phyloP scores from a whole-genome alignment of 1,284 basidiomycete species.

The Cutaneotrichosporon sp. region DNA sequence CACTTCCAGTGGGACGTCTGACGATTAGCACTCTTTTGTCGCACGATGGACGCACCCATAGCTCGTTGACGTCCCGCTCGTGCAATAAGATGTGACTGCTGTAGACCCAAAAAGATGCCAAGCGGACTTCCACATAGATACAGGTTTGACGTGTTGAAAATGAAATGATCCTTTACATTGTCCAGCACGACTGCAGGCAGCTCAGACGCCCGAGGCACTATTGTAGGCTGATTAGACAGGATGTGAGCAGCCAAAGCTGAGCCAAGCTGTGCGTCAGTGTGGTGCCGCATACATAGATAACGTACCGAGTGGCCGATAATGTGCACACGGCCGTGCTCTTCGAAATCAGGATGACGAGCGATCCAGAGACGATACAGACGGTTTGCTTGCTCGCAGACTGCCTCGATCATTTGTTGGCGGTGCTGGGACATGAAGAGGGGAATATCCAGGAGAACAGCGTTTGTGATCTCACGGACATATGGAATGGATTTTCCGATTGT shows the following conservation, averaged over 20 bases:
- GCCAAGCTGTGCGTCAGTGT: constrained; percentile 45
- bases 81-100: constrained; percentile 54
- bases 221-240: constrained; percentile 54
- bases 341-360: constrained; percentile 53
- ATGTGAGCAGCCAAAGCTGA: constrained; percentile 54
- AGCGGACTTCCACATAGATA: constrained; percentile 55
- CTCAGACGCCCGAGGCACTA: constrained; percentile 47
- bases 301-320: constrained; percentile 48
- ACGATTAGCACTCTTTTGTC: no score
- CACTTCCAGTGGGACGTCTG: constrained; percentile 13
- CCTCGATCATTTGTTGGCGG: constrained; percentile 53
- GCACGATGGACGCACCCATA: constrained; percentile 30
- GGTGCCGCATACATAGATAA: background rate
- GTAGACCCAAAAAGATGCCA: constrained; percentile 54
- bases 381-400: constrained; percentile 49
- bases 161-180: constrained; percentile 42
- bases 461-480: constrained; percentile 52
- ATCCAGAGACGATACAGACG: constrained; percentile 54
- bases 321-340: constrained; percentile 49
- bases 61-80: constrained; percentile 52
- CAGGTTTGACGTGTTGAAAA: constrained; percentile 53
- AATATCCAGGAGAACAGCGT: constrained; percentile 52
- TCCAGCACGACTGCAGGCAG: constrained; percentile 43
- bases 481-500: constrained; percentile 52
- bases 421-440: constrained; percentile 52